Evolutionary conservation across 2,329 filamentous ascomycete genomes (phyloP).

Genomic region (Exophiala oligosperma): DNA sequence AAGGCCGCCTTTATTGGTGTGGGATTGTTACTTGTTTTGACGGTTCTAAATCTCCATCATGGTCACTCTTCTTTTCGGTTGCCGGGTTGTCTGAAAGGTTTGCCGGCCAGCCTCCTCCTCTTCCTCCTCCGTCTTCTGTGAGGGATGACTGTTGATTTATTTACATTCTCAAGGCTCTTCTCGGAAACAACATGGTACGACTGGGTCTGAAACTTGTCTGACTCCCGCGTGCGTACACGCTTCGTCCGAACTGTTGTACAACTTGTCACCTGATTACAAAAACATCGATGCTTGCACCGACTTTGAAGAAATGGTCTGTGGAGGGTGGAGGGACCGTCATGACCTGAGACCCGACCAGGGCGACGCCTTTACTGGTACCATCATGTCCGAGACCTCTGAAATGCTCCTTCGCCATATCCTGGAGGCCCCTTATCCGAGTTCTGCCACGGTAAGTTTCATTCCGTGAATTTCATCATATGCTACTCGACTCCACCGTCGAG

Average conservation of each 20-base stretch:
- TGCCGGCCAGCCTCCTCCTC: too few relatives aligned
- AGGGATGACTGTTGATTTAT: neutral
- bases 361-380: slow-evolving; percentile 59
- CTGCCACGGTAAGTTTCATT: slow-evolving; percentile 28
- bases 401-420: slow-evolving; percentile 62
- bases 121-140: neutral
- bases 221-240: slow-evolving; percentile 65
- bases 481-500: neutral
- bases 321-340: slow-evolving; percentile 64
- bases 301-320: slow-evolving; percentile 68
- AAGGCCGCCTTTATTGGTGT: neutral
- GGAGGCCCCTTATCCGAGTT: slow-evolving; percentile 54
- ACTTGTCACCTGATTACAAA: slow-evolving; percentile 61
- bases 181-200: neutral
- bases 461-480: neutral
- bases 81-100: neutral
- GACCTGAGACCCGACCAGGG: slow-evolving; percentile 66
- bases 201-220: slow-evolving; percentile 45
- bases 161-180: neutral
- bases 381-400: slow-evolving; percentile 63
- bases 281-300: slow-evolving; percentile 67
- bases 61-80: neutral
- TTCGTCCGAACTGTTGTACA: slow-evolving; percentile 62
- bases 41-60: neutral
- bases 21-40: neutral